Conservation (phyloP, 306 rosid genomes). For the Prunus campanulata region DNA sequence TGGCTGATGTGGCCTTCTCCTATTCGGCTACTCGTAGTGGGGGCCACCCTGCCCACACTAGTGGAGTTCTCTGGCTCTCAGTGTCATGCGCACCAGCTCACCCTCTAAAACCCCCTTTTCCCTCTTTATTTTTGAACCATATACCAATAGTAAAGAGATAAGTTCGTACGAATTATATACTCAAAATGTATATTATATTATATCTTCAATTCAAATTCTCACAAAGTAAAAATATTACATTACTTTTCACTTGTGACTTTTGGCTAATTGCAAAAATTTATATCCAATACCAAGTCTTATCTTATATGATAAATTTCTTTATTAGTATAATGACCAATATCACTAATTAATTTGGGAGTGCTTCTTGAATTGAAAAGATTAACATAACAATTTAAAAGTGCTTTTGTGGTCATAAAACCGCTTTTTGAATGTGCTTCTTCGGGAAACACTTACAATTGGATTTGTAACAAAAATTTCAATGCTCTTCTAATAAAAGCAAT, state of each 20-base stretch:
- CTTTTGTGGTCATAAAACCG: neutral
- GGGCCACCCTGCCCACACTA: neutral
- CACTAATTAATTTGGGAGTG: neutral
- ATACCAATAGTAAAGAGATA: neutral
- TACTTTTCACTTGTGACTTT: too few species aligned
- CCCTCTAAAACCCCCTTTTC: neutral
- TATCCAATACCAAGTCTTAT: too few species aligned
- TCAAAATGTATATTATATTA: neutral
- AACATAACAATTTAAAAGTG: neutral
- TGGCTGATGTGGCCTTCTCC: neutral
- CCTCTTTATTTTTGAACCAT: conserved; percentile 4
- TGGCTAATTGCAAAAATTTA: too few species aligned
- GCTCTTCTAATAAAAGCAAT: too few species aligned
- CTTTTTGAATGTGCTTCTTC: neutral
- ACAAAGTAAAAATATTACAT: neutral
- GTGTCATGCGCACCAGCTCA: conserved; percentile 86
- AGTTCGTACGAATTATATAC: neutral
- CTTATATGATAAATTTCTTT: too few species aligned
- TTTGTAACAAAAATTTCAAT: too few species aligned
- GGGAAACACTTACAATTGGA: too few species aligned
- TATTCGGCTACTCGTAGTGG: conserved; percentile 22
- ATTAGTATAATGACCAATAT: too few species aligned
- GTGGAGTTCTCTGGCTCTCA: conserved; percentile 42
- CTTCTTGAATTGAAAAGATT: neutral
- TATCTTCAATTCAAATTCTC: neutral